phyloP scores from a whole-genome alignment of 2,329 filamentous ascomycete genomes.

The Claviceps sorghi region DNA sequence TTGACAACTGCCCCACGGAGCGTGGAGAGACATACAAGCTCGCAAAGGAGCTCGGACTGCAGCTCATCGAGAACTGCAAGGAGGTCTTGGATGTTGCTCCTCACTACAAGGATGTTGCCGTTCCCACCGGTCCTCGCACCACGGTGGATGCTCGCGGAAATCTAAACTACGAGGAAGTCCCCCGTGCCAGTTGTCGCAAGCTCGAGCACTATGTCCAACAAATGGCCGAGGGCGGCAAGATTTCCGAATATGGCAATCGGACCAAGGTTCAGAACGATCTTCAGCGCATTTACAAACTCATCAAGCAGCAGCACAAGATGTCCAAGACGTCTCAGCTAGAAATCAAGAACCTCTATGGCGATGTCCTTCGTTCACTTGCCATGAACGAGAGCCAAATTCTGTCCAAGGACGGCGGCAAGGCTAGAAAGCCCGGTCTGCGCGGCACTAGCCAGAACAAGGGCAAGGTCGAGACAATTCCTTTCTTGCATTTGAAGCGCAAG shows the following conservation, averaged over 20 bases:
- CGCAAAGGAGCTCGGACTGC: slow-evolving; percentile 84
- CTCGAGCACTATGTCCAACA: slow-evolving; percentile 96
- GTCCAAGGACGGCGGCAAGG: slow-evolving; percentile 66
- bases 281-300: slow-evolving; percentile 91
- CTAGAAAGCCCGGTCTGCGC: slow-evolving; percentile 37
- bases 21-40: slow-evolving; percentile 94
- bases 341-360: slow-evolving; percentile 88
- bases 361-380: slow-evolving; percentile 81
- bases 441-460: slow-evolving; percentile 53
- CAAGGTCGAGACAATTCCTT: slow-evolving; percentile 94
- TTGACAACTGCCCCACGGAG: slow-evolving; percentile 94
- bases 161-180: slow-evolving; percentile 78
- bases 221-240: slow-evolving; percentile 97
- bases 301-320: slow-evolving; percentile 94
- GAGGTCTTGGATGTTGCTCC: slow-evolving; percentile 74
- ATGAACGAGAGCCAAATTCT: slow-evolving; percentile 99
- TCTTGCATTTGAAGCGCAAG: slow-evolving; percentile 92
- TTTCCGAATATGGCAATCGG: slow-evolving; percentile 95
- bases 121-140: slow-evolving; percentile 85
- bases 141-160: slow-evolving; percentile 87
- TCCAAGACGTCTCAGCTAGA: slow-evolving; percentile 93
- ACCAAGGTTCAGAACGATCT: slow-evolving; percentile 97
- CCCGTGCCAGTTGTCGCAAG: slow-evolving; percentile 81
- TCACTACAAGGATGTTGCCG: slow-evolving; percentile 87
- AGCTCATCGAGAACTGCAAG: slow-evolving; percentile 94